phyloP scores from a whole-genome alignment of 345 rosid genomes.

The Eutrema heterophyllum region DNA sequence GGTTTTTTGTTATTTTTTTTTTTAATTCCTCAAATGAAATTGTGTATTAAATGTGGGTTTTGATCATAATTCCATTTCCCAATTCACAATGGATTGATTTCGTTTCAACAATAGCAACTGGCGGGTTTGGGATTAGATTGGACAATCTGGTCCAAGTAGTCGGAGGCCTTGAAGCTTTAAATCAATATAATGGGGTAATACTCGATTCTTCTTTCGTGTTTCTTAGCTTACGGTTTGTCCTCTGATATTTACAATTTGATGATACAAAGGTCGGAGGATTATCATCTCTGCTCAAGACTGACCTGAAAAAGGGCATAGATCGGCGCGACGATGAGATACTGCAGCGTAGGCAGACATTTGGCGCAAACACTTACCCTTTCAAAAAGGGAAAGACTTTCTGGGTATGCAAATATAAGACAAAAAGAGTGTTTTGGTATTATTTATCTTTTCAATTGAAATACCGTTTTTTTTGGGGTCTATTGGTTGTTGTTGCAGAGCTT shows the following conservation, averaged over 20 bases:
- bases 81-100: background rate
- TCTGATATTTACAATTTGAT: background rate
- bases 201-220: background rate
- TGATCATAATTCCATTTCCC: background rate
- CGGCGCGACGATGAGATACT: conserved; percentile 50
- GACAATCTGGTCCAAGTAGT: conserved; percentile 54
- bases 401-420: no score
- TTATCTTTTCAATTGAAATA: no score
- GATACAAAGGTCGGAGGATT: conserved; percentile 50
- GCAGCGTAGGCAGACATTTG: conserved; percentile 55
- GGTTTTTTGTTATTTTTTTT: no score
- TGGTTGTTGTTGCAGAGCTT: conserved; percentile 58
- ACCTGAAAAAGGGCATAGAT: conserved; percentile 43
- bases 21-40: no score
- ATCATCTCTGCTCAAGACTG: conserved; percentile 45
- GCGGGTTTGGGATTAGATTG: conserved; percentile 48
- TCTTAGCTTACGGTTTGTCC: no score
- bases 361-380: conserved; percentile 70
- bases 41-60: no score
- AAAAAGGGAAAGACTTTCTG: conserved; percentile 64
- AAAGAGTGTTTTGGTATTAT: no score
- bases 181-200: conserved; percentile 53
- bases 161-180: conserved; percentile 43
- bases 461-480: no score
- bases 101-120: conserved; percentile 8